These are phyloP conservation scores for Tylopilus plumbeoviolaceoides DNA, from an alignment of 768 basidiomycete species.

Conservation along the genomic window DNA sequence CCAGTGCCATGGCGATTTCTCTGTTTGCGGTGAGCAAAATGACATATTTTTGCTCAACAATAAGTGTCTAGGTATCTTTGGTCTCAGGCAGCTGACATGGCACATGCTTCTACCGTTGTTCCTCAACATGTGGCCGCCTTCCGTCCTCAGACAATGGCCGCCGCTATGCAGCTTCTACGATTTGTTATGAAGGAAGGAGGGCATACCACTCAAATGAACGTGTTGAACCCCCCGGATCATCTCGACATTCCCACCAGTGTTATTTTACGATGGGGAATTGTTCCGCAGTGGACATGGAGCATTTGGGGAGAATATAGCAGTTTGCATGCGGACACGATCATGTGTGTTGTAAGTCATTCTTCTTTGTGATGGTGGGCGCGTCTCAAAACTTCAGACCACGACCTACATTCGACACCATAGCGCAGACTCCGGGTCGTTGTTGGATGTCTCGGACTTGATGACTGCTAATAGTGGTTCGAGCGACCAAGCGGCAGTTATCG, in stretches of 20 bases:
- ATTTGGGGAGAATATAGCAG: constrained; percentile 54
- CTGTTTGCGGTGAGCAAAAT: constrained; percentile 32
- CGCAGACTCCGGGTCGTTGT: not conserved
- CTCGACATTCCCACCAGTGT: constrained; percentile 45
- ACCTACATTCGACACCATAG: constrained; percentile 48
- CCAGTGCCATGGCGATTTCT: constrained; percentile 34
- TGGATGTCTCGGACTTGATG: constrained; percentile 3
- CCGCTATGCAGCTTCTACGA: constrained; percentile 44
- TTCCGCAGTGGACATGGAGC: constrained; percentile 63
- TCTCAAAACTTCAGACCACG: constrained; percentile 38
- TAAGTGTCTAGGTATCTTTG: not conserved
- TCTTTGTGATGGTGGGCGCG: not conserved
- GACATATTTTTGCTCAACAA: not conserved
- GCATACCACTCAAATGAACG: constrained; percentile 1
- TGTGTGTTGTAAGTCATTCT: constrained; percentile 40
- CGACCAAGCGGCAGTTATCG: constrained; percentile 12
- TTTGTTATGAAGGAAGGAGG: constrained; percentile 33
- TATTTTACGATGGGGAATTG: constrained; percentile 55
- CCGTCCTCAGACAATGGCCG: constrained; percentile 45
- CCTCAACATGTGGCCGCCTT: constrained; percentile 20
- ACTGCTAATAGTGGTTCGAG: not conserved
- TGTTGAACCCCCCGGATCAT: constrained; percentile 12
- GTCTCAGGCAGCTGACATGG: constrained; percentile 23
- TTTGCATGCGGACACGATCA: constrained; percentile 46
- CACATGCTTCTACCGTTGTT: not conserved